Percentiles rank a stretch among this genome's conserved stretches.
phyloP scores from a whole-genome alignment of 495 filamentous ascomycete species.

The Aspergillus cristatus region DNA sequence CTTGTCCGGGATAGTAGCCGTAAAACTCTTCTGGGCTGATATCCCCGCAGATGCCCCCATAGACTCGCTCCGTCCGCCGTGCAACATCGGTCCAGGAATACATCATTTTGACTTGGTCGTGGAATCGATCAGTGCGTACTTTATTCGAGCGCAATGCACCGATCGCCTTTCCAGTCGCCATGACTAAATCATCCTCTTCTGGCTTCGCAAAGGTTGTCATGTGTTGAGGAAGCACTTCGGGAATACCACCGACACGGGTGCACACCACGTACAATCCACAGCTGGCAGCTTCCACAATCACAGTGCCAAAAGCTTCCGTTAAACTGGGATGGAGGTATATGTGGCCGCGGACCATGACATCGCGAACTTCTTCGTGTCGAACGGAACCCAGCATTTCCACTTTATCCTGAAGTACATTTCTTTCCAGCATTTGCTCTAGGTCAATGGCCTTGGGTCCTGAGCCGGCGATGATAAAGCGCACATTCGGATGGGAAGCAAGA shows the following conservation, averaged over 20 bases:
- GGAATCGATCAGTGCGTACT: slow-evolving; percentile 86
- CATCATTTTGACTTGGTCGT: slow-evolving; percentile 95
- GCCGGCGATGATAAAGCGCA: slow-evolving; percentile 93
- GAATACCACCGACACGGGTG: slow-evolving; percentile 92
- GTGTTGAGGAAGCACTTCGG: slow-evolving; percentile 83
- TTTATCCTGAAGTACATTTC: slow-evolving; percentile 87
- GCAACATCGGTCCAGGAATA: slow-evolving; percentile 97
- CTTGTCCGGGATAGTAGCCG: slow-evolving; percentile 56
- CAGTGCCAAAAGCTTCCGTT: slow-evolving; percentile 95
- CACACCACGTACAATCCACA: slow-evolving; percentile 95
- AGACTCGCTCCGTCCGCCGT: slow-evolving; percentile 84
- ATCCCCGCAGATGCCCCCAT: slow-evolving; percentile 78
- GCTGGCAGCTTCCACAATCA: slow-evolving; percentile 91
- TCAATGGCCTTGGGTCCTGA: slow-evolving; percentile 96
- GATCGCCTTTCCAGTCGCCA: slow-evolving; percentile 75
- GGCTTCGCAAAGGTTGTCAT: slow-evolving; percentile 94
- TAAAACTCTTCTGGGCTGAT: slow-evolving; percentile 83
- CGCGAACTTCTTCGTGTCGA: slow-evolving; percentile 89
- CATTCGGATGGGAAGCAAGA: slow-evolving; percentile 76
- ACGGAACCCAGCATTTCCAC: slow-evolving; percentile 87
- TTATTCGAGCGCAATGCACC: slow-evolving; percentile 68
- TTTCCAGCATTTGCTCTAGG: slow-evolving; percentile 94
- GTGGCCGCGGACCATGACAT: slow-evolving; percentile 97
- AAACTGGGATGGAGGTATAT: slow-evolving; percentile 93
- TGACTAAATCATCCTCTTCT: slow-evolving; percentile 83